Percentiles rank a stretch among this genome's conserved stretches.
Conservation (phyloP, 495 filamentous ascomycete genomes). For the Neurospora sp. region DNA sequence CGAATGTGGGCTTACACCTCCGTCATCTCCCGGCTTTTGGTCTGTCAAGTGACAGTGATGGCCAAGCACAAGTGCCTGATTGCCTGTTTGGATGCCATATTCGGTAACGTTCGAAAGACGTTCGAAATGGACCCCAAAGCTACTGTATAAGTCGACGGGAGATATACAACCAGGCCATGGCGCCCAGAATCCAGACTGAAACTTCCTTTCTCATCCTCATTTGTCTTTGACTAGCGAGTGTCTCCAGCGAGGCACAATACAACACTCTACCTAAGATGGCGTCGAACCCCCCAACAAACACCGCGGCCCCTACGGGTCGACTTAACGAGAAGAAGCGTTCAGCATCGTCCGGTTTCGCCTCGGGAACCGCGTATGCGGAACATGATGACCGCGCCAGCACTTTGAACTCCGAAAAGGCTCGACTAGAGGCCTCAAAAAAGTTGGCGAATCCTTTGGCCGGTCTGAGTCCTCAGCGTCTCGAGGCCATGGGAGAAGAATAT, state of each 20-base stretch:
- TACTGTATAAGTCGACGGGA: neutral
- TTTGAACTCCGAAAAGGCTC: neutral
- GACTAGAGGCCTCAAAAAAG: conserved; percentile 23
- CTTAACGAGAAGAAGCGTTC: neutral
- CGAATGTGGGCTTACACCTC: neutral
- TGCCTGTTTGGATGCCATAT: neutral
- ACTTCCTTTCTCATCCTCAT: neutral
- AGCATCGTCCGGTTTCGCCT: neutral
- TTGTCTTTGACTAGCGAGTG: neutral
- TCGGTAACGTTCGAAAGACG: neutral
- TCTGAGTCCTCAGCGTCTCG: conserved; percentile 47
- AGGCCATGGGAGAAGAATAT: conserved; percentile 54
- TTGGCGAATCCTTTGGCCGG: conserved; percentile 64
- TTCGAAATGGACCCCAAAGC: neutral
- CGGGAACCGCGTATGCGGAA: neutral
- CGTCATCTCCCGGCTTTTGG: neutral
- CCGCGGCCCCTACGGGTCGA: neutral
- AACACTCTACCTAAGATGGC: neutral
- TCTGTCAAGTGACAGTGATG: neutral
- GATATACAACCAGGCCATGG: neutral
- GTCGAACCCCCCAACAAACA: neutral
- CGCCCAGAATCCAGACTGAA: neutral
- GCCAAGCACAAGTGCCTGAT: neutral
- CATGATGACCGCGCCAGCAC: neutral
- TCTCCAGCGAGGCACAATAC: neutral